phyloP scores from a whole-genome alignment of 306 rosid species.

The Cucumis hystrix region DNA sequence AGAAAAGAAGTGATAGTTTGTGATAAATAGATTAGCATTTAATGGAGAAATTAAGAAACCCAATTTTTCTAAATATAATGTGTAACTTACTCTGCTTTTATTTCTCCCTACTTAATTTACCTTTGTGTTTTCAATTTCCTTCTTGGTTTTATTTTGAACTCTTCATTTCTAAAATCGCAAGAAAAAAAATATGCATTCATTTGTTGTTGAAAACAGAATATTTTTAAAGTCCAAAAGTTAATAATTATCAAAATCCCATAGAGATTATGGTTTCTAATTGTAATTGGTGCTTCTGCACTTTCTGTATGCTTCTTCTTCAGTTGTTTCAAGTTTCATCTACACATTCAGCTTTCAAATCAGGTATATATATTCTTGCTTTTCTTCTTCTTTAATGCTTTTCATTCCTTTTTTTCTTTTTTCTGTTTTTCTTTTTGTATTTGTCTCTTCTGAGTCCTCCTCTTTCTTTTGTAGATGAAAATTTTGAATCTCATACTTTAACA shows the following conservation, averaged over 20 bases:
- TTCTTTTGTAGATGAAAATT: slow-evolving; percentile 21
- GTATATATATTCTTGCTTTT: not conserved
- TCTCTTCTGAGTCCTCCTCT: not conserved
- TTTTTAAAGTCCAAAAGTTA: not conserved
- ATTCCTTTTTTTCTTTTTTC: too few relatives aligned
- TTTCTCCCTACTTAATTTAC: not conserved
- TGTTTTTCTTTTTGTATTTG: not conserved
- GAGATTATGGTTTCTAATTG: not conserved
- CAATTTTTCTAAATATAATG: not conserved
- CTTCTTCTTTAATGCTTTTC: too few relatives aligned
- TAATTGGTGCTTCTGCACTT: not conserved
- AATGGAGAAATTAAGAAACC: too few relatives aligned
- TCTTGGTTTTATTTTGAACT: not conserved
- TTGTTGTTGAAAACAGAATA: too few relatives aligned
- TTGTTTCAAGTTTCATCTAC: slow-evolving; percentile 19
- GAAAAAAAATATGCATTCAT: too few relatives aligned
- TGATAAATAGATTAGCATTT: slow-evolving; percentile 9
- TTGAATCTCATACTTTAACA: slow-evolving; percentile 24
- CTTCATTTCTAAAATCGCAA: too few relatives aligned
- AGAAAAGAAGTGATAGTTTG: slow-evolving; percentile 10
- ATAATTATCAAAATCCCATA: not conserved
- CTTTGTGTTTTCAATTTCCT: not conserved
- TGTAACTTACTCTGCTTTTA: not conserved
- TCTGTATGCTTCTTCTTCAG: not conserved
- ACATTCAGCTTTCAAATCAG: slow-evolving; percentile 33